A percentile compares a stretch with the other conserved stretches of the same genome.
These are phyloP conservation scores for Bonnemaisonia californica DNA, from an alignment of 31 red algal species.

Conservation along the genomic window DNA sequence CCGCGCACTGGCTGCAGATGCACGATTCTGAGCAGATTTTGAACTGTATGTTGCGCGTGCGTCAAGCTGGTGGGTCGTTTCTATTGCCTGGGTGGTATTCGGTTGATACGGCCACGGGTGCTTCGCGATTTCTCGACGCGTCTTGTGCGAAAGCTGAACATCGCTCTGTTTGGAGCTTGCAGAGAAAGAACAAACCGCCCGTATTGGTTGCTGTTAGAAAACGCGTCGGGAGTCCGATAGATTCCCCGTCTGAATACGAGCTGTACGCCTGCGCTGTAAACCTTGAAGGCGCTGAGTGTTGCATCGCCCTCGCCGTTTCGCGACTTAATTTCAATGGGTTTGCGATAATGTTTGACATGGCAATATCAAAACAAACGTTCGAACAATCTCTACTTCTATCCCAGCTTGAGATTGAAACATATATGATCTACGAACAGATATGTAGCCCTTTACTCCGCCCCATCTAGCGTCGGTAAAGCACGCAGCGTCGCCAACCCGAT, in stretches of 20 bases:
- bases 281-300: constrained; percentile 9
- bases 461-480: background rate
- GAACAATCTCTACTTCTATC: constrained; percentile 2
- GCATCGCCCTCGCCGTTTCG: background rate
- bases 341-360: background rate
- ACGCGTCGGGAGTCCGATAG: background rate
- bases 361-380: background rate
- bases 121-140: constrained; percentile 6
- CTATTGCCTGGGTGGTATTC: constrained; percentile 12
- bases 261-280: constrained; percentile 4
- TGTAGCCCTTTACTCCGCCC: background rate
- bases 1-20: constrained; percentile 2
- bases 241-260: background rate
- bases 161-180: constrained; percentile 2
- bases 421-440: constrained; percentile 13
- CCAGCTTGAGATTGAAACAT: background rate
- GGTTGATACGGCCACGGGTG: constrained; percentile 12
- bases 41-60: background rate
- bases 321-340: background rate
- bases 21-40: background rate
- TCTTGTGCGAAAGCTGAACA: background rate
- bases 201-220: background rate
- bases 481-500: constrained; percentile 37
- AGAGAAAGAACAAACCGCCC: background rate
- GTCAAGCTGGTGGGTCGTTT: background rate